A percentile compares a stretch with the other conserved stretches of the same genome.
Conservation (phyloP, 2,329 filamentous ascomycete species). For the Cladophialophora bantiana region DNA sequence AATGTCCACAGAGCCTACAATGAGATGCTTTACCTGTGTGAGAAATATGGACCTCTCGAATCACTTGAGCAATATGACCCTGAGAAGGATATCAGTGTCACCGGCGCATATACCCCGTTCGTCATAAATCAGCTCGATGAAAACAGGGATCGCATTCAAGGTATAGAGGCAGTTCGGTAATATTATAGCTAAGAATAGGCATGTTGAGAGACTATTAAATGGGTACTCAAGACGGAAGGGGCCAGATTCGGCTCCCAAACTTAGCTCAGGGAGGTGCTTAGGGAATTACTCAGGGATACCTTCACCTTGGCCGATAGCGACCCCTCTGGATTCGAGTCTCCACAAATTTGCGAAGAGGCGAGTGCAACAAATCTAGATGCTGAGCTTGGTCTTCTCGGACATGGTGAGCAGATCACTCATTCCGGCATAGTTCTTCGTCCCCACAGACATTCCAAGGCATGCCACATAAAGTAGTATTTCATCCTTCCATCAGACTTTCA, state of each 20-base stretch:
- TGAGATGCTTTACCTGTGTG: constrained; percentile 48
- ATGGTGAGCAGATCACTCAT: background rate
- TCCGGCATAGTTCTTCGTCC: background rate
- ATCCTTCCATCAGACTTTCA: background rate
- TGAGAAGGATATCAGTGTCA: constrained; percentile 42
- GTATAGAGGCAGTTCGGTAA: background rate
- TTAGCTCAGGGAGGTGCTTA: background rate
- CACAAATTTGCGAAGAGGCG: too few relatives aligned
- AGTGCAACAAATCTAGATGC: too few relatives aligned
- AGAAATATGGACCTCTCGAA: constrained; percentile 48
- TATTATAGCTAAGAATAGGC: background rate
- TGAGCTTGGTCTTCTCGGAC: too few relatives aligned
- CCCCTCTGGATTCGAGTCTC: too few relatives aligned
- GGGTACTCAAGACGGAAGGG: background rate
- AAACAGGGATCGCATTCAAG: background rate
- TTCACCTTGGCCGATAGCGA: background rate
- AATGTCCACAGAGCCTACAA: constrained; percentile 45
- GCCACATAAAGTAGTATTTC: background rate
- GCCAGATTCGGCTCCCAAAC: background rate
- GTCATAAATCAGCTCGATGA: constrained; percentile 18
- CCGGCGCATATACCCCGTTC: constrained; percentile 31
- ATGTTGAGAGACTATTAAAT: background rate
- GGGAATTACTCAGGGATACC: background rate
- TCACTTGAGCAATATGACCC: constrained; percentile 44
- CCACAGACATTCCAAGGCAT: background rate